phyloP scores from a whole-genome alignment of 225 moss, liverwort and hornwort genomes.

The Anthoceros angustus region DNA sequence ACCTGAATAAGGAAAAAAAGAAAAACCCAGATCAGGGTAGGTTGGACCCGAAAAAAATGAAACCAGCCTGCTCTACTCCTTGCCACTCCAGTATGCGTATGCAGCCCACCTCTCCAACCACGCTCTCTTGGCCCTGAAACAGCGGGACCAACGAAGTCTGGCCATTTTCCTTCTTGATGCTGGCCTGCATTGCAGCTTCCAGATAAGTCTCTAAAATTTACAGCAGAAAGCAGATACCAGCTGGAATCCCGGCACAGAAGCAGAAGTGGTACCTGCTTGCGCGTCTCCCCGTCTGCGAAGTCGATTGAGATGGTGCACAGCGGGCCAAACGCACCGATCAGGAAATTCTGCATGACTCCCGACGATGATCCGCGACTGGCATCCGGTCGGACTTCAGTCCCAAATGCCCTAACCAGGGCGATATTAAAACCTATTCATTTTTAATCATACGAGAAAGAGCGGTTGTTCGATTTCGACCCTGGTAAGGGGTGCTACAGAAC shows the following conservation, averaged over 20 bases:
- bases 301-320: conserved; percentile 65
- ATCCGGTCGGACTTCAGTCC: too few relatives aligned
- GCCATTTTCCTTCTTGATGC: conserved; percentile 91
- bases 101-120: conserved; percentile 60
- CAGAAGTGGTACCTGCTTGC: conserved; percentile 41
- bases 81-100: neutral
- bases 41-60: neutral
- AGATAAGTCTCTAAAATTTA: neutral
- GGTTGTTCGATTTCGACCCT: too few relatives aligned
- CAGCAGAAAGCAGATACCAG: neutral
- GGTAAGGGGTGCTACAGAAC: too few relatives aligned
- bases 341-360: conserved; percentile 40
- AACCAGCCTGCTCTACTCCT: neutral
- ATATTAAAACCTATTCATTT: too few relatives aligned
- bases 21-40: neutral
- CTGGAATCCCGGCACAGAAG: neutral
- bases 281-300: conserved; percentile 67
- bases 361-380: too few relatives aligned
- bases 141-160: conserved; percentile 59
- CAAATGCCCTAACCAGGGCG: too few relatives aligned
- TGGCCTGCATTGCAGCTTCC: conserved; percentile 19
- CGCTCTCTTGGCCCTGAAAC: conserved; percentile 86
- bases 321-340: conserved; percentile 68
- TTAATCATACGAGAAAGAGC: too few relatives aligned
- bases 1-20: conserved; percentile 28